Evolutionary conservation across 106 monocot species (phyloP).

Genomic region (Alisma plantagoaquatica): DNA sequence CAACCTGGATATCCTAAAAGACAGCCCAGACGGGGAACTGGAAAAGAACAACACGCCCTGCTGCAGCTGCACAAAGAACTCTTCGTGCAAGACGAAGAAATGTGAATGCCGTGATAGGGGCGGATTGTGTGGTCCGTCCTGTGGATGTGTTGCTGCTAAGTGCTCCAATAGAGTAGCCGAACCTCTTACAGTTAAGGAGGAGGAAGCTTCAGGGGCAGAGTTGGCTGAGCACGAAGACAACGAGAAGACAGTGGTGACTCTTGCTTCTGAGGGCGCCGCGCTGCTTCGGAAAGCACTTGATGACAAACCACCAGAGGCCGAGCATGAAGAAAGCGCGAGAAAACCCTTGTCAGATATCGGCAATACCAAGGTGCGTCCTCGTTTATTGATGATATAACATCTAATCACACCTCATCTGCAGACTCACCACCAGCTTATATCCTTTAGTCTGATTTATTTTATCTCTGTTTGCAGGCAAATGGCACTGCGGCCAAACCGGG

Average conservation of each 20-base stretch:
- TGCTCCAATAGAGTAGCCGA: constrained; percentile 60
- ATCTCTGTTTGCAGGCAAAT: constrained; percentile 20
- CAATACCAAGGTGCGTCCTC: constrained; percentile 22
- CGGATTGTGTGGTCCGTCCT: constrained; percentile 27
- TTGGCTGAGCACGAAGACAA: not conserved
- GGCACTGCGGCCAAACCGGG: constrained; percentile 22
- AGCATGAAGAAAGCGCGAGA: constrained; percentile 22
- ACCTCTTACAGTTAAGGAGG: constrained; percentile 5
- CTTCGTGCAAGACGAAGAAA: constrained; percentile 82
- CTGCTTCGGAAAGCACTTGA: constrained; percentile 57
- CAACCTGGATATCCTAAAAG: no score
- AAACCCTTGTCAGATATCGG: constrained; percentile 80
- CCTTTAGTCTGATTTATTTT: not conserved
- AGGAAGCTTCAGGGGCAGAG: constrained; percentile 10
- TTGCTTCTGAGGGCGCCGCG: constrained; percentile 44
- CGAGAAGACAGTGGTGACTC: constrained; percentile 21
- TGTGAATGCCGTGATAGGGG: constrained; percentile 69
- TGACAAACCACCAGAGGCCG: constrained; percentile 17
- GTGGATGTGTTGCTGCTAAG: constrained; percentile 54
- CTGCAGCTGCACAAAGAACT: constrained; percentile 60
- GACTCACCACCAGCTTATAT: not conserved
- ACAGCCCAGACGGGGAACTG: not conserved
- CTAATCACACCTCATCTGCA: not conserved
- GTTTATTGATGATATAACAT: not conserved
- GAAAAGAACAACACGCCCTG: constrained; percentile 6